Percentiles rank a stretch among this genome's conserved stretches.
Conservation (phyloP, 306 rosid species). For the Cyamopsis tetragonoloba region DNA sequence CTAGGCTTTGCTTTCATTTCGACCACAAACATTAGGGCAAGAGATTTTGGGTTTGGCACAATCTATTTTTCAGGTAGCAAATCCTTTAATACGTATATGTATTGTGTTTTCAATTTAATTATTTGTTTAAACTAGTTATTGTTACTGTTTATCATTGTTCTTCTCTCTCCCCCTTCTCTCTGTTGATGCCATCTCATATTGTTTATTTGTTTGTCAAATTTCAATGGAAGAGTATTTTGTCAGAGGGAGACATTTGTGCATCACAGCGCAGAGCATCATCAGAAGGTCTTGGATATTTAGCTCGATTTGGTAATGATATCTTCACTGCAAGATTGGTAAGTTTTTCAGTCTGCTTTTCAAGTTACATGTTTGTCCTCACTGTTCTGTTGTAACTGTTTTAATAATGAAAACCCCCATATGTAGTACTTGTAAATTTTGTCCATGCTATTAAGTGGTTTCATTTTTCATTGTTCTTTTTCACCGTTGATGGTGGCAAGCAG, state of each 20-base stretch:
- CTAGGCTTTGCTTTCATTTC: slow-evolving; percentile 69
- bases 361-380: slow-evolving; percentile 1
- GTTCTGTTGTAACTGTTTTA: slow-evolving; percentile 6
- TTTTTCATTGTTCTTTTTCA: slow-evolving; percentile 24
- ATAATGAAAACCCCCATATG: neutral
- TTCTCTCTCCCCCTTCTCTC: neutral
- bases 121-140: neutral
- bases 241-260: slow-evolving; percentile 86
- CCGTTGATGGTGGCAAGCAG: slow-evolving; percentile 45
- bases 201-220: slow-evolving; percentile 22
- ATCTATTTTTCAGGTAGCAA: slow-evolving; percentile 75
- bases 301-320: slow-evolving; percentile 91
- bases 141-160: neutral
- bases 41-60: slow-evolving; percentile 80
- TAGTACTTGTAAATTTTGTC: neutral
- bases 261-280: slow-evolving; percentile 87
- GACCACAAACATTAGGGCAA: slow-evolving; percentile 64
- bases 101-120: too few species aligned
- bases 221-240: slow-evolving; percentile 73
- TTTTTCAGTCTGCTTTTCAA: slow-evolving; percentile 22
- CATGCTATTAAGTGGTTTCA: neutral
- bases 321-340: slow-evolving; percentile 93
- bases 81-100: neutral
- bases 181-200: neutral
- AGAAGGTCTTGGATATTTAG: slow-evolving; percentile 88